Evolutionary conservation across 148 eudicot genomes (phyloP).

Genomic region (Linanthus parryae): DNA sequence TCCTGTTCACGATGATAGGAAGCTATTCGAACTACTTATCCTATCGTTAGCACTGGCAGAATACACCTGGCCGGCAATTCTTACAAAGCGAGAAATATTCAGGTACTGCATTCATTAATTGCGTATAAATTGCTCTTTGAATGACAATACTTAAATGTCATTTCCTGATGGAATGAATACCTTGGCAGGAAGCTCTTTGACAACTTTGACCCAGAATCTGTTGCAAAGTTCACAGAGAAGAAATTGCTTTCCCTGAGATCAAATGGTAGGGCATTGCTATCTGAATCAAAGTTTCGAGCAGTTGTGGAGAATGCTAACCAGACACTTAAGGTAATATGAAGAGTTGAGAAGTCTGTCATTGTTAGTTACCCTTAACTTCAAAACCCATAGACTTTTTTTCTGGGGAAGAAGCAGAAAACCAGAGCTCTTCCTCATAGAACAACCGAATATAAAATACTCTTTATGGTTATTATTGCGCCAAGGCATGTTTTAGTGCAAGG

Average conservation of each 20-base stretch:
- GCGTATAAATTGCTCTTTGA: not conserved
- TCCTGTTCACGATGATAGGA: slow-evolving; percentile 48
- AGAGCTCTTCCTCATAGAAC: no score
- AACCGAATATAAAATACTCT: no score
- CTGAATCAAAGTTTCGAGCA: slow-evolving; percentile 64
- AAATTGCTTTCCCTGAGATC: slow-evolving; percentile 24
- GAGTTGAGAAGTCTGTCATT: not conserved
- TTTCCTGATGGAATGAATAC: not conserved
- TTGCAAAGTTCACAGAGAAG: slow-evolving; percentile 43
- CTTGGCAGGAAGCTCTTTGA: slow-evolving; percentile 46
- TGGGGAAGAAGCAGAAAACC: no score
- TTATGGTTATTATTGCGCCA: no score
- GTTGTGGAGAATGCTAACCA: slow-evolving; percentile 56
- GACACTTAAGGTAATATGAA: slow-evolving; percentile 51
- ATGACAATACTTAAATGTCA: no score
- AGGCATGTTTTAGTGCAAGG: no score
- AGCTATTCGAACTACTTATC: slow-evolving; percentile 50
- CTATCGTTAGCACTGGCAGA: slow-evolving; percentile 59
- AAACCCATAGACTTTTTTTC: no score
- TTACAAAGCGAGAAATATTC: slow-evolving; percentile 42
- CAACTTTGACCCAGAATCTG: slow-evolving; percentile 42
- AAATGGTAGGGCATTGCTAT: slow-evolving; percentile 33
- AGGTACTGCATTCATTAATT: slow-evolving; percentile 24
- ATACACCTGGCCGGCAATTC: slow-evolving; percentile 59
- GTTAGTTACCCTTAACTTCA: no score